Evolutionary conservation across 2,329 filamentous ascomycete genomes (phyloP).

Genomic region (Apiospora phragmitis): DNA sequence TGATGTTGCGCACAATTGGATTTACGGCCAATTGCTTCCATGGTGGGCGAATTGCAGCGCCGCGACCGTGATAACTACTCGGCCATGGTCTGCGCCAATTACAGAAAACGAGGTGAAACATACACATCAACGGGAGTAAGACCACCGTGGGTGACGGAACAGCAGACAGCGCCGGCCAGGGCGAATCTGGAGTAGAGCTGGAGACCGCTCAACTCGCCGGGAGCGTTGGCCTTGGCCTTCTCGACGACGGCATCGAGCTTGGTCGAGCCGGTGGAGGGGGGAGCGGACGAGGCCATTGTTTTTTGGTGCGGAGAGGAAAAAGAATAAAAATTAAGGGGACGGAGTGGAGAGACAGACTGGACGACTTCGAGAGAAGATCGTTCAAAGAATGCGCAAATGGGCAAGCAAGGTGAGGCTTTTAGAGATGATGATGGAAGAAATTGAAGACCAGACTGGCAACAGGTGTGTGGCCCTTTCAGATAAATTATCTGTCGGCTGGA

Average conservation of each 20-base stretch:
- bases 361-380: neutral
- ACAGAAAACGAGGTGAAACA: constrained; percentile 42
- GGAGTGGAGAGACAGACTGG: neutral
- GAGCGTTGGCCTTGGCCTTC: constrained; percentile 27
- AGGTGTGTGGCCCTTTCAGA: constrained; percentile 3
- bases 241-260: constrained; percentile 21
- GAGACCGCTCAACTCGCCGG: constrained; percentile 26
- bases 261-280: constrained; percentile 9
- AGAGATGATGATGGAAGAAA: constrained; percentile 9
- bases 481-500: constrained; percentile 6
- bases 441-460: neutral
- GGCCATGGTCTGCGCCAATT: neutral
- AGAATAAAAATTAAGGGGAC: neutral
- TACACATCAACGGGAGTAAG: constrained; percentile 99
- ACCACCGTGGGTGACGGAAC: constrained; percentile 94
- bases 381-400: neutral
- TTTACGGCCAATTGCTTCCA: neutral
- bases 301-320: neutral
- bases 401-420: constrained; percentile 9
- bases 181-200: constrained; percentile 92
- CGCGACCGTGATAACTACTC: neutral
- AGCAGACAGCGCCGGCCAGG: constrained; percentile 96
- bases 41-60: neutral
- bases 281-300: constrained; percentile 2
- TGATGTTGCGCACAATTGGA: neutral